Evolutionary conservation across 148 eudicot species (phyloP).

Genomic region (Cornus florida): DNA sequence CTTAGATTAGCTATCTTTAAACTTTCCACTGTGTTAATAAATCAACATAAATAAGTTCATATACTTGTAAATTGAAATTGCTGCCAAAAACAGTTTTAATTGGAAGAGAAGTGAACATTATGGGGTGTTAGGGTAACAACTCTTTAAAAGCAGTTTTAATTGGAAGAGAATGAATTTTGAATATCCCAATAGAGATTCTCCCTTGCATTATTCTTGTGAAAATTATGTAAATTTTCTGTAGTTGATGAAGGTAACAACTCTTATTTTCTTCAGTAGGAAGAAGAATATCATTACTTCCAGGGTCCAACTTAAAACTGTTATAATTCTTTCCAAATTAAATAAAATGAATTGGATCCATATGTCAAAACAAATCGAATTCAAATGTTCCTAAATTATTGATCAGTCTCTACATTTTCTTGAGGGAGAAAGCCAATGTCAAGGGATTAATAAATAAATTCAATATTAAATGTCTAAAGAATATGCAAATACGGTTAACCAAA

Average conservation of each 20-base stretch:
- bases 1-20: background rate
- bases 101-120: background rate
- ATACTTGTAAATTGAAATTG: background rate
- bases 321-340: background rate
- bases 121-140: background rate
- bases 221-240: background rate
- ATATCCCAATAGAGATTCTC: background rate
- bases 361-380: background rate
- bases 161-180: slow-evolving; percentile 2
- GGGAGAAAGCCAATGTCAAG: background rate
- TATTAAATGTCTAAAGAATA: background rate
- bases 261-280: background rate
- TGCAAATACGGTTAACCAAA: background rate
- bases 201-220: background rate
- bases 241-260: background rate
- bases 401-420: background rate
- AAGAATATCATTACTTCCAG: background rate
- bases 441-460: background rate
- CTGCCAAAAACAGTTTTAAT: background rate
- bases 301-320: too few relatives aligned
- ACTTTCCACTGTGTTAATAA: background rate
- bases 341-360: background rate
- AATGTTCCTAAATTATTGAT: too few relatives aligned
- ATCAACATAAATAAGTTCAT: background rate
- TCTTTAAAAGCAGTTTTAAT: background rate